phyloP scores from a whole-genome alignment of 2,329 filamentous ascomycete genomes.

The Passalora sequoiae region DNA sequence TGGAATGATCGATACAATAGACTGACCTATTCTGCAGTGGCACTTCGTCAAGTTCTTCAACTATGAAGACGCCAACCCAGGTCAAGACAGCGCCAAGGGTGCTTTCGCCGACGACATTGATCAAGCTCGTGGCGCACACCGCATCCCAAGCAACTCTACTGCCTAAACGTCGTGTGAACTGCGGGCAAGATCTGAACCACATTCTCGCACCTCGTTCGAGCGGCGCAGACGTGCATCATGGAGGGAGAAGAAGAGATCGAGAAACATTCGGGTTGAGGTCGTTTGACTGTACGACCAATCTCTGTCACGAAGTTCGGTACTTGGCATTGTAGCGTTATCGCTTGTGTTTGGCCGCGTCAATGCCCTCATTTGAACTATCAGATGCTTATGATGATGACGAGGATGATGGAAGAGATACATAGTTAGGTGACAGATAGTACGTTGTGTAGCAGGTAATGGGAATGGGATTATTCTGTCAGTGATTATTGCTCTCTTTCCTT shows the following conservation, averaged over 20 bases:
- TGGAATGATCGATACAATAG: not conserved
- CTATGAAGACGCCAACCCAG: constrained; percentile 31
- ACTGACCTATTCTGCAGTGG: constrained; percentile 13
- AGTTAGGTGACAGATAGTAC: no score
- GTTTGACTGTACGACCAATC: not conserved
- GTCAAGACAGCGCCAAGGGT: constrained; percentile 15
- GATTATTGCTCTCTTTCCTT: no score
- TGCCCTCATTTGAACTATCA: not conserved
- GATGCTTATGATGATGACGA: no score
- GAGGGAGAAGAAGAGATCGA: not conserved
- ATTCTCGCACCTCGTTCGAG: not conserved
- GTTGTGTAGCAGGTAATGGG: no score
- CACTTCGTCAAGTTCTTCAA: constrained; percentile 31
- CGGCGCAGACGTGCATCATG: not conserved
- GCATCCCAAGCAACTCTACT: constrained; percentile 5
- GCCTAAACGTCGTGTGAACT: not conserved
- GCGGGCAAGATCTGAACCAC: not conserved
- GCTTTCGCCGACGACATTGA: constrained; percentile 11
- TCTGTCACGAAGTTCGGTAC: not conserved
- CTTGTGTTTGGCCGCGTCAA: not conserved
- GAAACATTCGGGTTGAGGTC: not conserved
- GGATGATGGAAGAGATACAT: no score
- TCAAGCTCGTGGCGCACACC: constrained; percentile 4
- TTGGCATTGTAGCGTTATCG: not conserved
- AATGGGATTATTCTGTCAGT: no score